These are phyloP conservation scores for Blattamonas nauphoetae DNA, from an alignment of 78 protist species.

Conservation along the genomic window DNA sequence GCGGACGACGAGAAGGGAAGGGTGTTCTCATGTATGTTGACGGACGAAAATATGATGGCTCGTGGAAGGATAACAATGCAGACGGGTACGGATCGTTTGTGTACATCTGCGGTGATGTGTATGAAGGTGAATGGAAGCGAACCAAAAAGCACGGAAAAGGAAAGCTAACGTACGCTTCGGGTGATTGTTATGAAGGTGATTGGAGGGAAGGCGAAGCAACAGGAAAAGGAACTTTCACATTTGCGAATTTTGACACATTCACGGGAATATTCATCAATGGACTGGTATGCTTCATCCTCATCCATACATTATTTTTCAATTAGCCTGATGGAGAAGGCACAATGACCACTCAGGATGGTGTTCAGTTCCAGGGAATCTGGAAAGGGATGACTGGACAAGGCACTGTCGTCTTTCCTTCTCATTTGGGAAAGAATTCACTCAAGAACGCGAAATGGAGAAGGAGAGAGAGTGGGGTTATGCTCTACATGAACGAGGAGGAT, in stretches of 20 bases:
- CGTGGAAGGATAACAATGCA: not conserved
- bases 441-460: not conserved
- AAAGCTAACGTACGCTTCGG: not conserved
- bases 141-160: constrained; percentile 3
- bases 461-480: not conserved
- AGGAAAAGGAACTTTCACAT: not conserved
- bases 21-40: not conserved
- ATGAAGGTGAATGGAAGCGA: not conserved
- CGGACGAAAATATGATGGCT: constrained; percentile 1
- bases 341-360: not conserved
- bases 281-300: not conserved
- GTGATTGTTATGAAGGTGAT: not conserved
- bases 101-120: not conserved
- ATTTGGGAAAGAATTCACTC: not conserved
- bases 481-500: not conserved
- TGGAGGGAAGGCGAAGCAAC: not conserved
- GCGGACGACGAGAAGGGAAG: not conserved
- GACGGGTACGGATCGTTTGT: not conserved
- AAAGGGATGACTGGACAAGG: not conserved
- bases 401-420: not conserved
- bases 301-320: not conserved
- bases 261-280: not conserved
- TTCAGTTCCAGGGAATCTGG: not conserved
- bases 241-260: not conserved
- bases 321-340: not conserved